Conservation (phyloP, 495 filamentous ascomycete genomes). For the Aspergillus mulundensis region DNA sequence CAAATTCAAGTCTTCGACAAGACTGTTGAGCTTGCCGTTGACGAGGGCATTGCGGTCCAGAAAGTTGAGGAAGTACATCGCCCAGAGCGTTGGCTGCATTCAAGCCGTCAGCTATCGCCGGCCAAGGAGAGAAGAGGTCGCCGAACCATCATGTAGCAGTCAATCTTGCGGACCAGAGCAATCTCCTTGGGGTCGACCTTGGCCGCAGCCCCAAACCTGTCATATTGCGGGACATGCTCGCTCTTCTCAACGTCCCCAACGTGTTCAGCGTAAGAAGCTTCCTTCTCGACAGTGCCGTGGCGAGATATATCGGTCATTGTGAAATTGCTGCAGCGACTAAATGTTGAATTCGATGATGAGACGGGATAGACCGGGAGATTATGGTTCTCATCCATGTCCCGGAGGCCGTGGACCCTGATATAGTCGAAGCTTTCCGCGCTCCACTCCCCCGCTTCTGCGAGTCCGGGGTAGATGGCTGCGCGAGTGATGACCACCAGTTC, state of each 20-base stretch:
- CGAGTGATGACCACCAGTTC: not conserved
- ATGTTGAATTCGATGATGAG: not conserved
- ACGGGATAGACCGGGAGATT: not conserved
- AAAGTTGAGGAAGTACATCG: constrained; percentile 48
- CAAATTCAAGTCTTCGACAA: constrained; percentile 41
- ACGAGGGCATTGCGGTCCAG: constrained; percentile 44
- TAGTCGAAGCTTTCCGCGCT: not conserved
- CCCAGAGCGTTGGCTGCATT: constrained; percentile 33
- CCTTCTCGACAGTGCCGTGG: not conserved
- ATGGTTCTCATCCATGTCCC: not conserved
- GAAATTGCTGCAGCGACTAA: not conserved
- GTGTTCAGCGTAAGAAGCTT: constrained; percentile 2
- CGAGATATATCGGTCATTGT: not conserved
- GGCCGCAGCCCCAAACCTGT: constrained; percentile 7
- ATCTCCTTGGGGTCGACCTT: constrained; percentile 16
- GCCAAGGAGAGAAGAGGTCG: not conserved
- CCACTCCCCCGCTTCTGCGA: not conserved
- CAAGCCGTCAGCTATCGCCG: not conserved
- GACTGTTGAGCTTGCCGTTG: constrained; percentile 31
- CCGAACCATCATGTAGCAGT: constrained; percentile 38
- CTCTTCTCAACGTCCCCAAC: not conserved
- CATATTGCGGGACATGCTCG: constrained; percentile 5
- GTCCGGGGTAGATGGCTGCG: not conserved
- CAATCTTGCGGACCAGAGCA: constrained; percentile 42
- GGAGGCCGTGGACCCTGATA: not conserved